Percentiles rank a stretch among this genome's conserved stretches.
Evolutionary conservation across 129 eudicot species (phyloP).

Genomic region (Flaveria bidentis): DNA sequence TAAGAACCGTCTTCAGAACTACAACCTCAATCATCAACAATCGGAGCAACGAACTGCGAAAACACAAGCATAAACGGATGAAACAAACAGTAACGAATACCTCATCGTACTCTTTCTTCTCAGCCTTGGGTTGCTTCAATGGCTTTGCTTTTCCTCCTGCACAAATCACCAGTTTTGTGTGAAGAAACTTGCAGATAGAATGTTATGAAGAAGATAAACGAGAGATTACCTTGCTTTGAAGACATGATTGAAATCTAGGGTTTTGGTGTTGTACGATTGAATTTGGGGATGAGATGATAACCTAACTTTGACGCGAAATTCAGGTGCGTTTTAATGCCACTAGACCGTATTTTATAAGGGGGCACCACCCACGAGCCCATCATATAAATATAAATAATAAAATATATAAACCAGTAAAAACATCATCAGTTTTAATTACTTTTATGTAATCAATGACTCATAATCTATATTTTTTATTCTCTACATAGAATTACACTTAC

Average conservation of each 20-base stretch:
- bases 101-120: slow-evolving; percentile 83
- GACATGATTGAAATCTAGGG: slow-evolving; percentile 67
- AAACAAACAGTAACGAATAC: slow-evolving; percentile 28
- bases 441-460: too few relatives aligned
- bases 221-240: slow-evolving; percentile 60
- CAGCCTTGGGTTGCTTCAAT: slow-evolving; percentile 79
- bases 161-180: background rate
- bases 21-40: background rate
- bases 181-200: slow-evolving; percentile 14
- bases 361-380: too few relatives aligned
- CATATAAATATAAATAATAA: too few relatives aligned
- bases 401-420: too few relatives aligned
- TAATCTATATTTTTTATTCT: too few relatives aligned
- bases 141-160: slow-evolving; percentile 96
- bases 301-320: slow-evolving; percentile 9
- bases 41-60: background rate
- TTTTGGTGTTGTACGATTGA: slow-evolving; percentile 25
- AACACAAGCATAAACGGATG: background rate
- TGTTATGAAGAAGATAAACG: background rate
- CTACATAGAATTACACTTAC: too few relatives aligned
- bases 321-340: background rate
- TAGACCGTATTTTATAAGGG: slow-evolving; percentile 1
- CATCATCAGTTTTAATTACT: too few relatives aligned
- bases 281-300: slow-evolving; percentile 5
- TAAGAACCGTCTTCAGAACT: background rate